Evolutionary conservation across 1,284 basidiomycete species (phyloP).

Genomic region (Xerocomus subilludens): DNA sequence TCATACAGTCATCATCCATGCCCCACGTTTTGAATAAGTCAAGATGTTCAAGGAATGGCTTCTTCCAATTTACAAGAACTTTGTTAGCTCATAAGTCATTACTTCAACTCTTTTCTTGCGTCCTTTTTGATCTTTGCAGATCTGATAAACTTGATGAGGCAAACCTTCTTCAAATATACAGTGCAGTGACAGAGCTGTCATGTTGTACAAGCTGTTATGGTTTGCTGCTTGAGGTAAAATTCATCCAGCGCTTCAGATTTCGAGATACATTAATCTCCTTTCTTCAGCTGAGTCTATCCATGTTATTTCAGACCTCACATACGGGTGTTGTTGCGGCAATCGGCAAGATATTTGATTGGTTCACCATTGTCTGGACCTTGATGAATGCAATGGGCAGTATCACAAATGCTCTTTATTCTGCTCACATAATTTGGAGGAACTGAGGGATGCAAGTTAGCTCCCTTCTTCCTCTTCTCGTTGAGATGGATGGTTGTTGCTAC

Average conservation of each 20-base stretch:
- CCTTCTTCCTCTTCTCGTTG: constrained; percentile 68
- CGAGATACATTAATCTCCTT: constrained; percentile 13
- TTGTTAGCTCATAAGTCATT: constrained; percentile 56
- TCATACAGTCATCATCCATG: constrained; percentile 59
- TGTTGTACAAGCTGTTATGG: constrained; percentile 71
- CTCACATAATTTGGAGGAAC: constrained; percentile 71
- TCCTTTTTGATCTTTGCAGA: constrained; percentile 32
- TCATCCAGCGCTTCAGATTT: constrained; percentile 7
- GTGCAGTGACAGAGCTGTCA: constrained; percentile 69
- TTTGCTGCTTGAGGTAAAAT: constrained; percentile 71
- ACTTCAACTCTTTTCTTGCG: background rate
- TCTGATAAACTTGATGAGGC: constrained; percentile 45
- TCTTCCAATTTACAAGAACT: constrained; percentile 69
- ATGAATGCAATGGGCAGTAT: constrained; percentile 73
- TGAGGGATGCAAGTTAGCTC: constrained; percentile 72
- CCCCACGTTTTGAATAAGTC: constrained; percentile 77
- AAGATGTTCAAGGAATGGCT: constrained; percentile 75
- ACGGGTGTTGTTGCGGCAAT: constrained; percentile 67
- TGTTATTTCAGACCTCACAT: constrained; percentile 64
- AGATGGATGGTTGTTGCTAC: constrained; percentile 70
- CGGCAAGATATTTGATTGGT: constrained; percentile 73
- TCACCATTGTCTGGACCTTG: constrained; percentile 77
- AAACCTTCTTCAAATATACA: constrained; percentile 64
- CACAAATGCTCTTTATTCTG: constrained; percentile 67
- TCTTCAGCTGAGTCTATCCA: constrained; percentile 67